Percentiles rank a stretch among this genome's conserved stretches.
Conservation (phyloP, 305 asterid genomes). For the Fraxinus velutina region DNA sequence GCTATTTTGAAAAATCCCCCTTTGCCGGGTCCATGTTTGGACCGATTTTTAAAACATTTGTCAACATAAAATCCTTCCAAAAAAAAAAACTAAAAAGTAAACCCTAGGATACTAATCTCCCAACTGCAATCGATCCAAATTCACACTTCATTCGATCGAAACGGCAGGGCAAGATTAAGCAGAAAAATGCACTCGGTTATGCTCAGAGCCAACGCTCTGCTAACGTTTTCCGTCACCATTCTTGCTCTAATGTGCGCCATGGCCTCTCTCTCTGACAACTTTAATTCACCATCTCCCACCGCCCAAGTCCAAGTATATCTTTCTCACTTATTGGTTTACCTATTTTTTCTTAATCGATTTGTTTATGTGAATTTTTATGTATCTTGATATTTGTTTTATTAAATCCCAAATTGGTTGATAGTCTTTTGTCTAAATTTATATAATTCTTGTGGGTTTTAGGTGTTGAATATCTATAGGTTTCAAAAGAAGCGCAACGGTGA, state of each 20-base stretch:
- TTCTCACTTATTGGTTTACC: neutral
- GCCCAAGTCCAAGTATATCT: conserved; percentile 36
- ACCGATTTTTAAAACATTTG: too few relatives aligned
- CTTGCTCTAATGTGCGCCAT: conserved; percentile 46
- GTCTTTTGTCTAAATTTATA: neutral
- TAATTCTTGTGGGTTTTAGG: conserved; percentile 22
- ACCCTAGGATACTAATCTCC: neutral
- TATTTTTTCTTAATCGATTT: neutral
- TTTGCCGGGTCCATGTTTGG: too few relatives aligned
- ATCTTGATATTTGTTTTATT: neutral
- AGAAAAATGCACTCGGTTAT: conserved; percentile 40
- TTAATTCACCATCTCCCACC: conserved; percentile 41
- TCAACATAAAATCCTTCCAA: too few relatives aligned
- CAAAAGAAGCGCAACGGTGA: conserved; percentile 54
- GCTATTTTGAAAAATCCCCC: too few relatives aligned
- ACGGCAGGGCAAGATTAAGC: neutral
- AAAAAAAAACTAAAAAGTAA: too few relatives aligned
- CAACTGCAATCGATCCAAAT: neutral
- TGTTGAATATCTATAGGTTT: conserved; percentile 49
- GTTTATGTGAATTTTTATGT: neutral
- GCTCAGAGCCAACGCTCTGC: conserved; percentile 44
- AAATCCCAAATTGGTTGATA: neutral
- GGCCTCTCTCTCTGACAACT: conserved; percentile 43
- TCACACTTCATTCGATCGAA: neutral
- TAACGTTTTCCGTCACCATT: conserved; percentile 43